Evolutionary conservation across 345 rosid genomes (phyloP).

Genomic region (Litchi chinensis): DNA sequence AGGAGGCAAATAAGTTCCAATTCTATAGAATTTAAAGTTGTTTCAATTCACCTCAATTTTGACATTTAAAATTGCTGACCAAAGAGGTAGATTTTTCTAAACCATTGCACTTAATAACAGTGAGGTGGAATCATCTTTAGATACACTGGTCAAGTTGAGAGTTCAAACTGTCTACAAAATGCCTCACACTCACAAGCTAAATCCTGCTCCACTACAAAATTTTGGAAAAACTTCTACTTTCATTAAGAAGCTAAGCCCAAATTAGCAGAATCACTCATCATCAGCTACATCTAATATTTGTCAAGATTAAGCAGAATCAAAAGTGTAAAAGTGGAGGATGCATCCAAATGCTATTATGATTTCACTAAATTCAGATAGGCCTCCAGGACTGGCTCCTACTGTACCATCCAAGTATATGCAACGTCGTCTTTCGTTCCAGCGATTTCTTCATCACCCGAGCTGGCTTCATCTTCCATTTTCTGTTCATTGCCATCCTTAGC

Average conservation of each 20-base stretch:
- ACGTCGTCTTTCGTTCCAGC: constrained; percentile 18
- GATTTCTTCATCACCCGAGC: constrained; percentile 35
- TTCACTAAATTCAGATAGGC: constrained; percentile 12
- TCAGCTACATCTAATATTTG: not conserved
- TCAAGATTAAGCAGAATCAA: not conserved
- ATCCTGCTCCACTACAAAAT: constrained; percentile 31
- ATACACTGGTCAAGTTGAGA: not conserved
- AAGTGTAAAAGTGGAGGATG: not conserved
- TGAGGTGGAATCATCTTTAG: no score
- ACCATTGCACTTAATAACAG: not conserved
- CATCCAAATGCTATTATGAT: constrained; percentile 16
- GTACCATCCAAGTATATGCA: constrained; percentile 22
- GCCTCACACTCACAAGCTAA: not conserved
- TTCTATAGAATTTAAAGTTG: not conserved
- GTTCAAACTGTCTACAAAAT: not conserved
- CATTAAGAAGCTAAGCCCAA: constrained; percentile 20
- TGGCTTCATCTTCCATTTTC: constrained; percentile 34
- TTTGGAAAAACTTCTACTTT: constrained; percentile 16
- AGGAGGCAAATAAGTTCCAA: no score
- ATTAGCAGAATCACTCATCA: constrained; percentile 19
- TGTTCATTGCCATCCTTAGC: constrained; percentile 35
- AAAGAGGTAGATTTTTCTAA: not conserved
- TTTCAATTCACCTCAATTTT: not conserved
- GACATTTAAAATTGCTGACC: not conserved
- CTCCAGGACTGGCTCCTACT: not conserved